These are phyloP conservation scores for Eucalyptus fibrosa DNA, from an alignment of 345 rosid genomes.

Conservation along the genomic window DNA sequence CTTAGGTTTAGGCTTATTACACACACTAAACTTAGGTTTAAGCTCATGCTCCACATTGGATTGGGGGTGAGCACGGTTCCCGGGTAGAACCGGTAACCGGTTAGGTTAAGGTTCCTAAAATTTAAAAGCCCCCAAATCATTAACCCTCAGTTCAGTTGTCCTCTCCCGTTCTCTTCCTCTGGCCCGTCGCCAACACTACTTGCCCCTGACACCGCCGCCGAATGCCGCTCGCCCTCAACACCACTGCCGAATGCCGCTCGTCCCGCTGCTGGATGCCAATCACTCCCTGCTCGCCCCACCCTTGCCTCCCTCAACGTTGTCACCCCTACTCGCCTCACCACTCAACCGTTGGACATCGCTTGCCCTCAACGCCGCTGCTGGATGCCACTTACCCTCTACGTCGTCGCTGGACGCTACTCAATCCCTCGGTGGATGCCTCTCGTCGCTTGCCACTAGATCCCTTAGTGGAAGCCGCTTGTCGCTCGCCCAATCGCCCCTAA, in stretches of 20 bases:
- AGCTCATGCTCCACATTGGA: accelerated
- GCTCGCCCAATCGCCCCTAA: accelerated
- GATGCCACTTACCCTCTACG: accelerated
- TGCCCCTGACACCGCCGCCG: accelerated
- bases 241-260: accelerated
- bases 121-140: no score
- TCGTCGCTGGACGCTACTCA: accelerated
- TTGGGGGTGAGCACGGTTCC: accelerated
- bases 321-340: accelerated
- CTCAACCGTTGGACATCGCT: accelerated
- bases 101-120: no score
- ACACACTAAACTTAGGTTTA: no score
- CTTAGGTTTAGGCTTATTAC: no score
- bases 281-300: accelerated
- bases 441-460: no score
- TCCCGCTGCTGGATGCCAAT: accelerated
- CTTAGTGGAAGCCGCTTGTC: accelerated
- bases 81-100: accelerated
- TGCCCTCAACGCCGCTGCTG: accelerated
- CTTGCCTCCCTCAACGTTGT: no score
- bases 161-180: accelerated
- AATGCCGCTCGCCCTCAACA: accelerated
- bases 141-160: no score
- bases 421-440: no score
- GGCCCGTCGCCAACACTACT: accelerated